Base-by-base conservation (phyloP, 148 eudicot genomes). In the Chenopodium album region DNA sequence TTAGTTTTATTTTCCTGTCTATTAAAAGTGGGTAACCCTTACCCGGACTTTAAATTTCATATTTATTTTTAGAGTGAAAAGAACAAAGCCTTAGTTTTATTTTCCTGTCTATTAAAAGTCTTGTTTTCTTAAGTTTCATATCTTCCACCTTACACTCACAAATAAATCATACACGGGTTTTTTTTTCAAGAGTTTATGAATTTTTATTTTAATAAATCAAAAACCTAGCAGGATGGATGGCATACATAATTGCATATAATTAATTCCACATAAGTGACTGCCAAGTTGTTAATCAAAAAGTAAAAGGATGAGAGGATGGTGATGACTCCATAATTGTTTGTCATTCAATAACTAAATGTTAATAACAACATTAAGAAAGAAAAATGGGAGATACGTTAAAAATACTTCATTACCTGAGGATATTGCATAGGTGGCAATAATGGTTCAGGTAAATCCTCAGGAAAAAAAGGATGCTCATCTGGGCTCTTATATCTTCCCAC, bases 391-490 rank as follows among this genome's bases (percentile, higher is more conserved):
- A 63, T 17, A 7, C 44, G 7, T 26, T n/a, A 9, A 9, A 34
- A 65, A 19, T 50, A 8, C 5, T 32, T 23, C 29, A 72, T 86
- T 85, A 94, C 99, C 91, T 85, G 92, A 19, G 99, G 99, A 78
- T 96, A 96, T 26, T 90, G 84, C 69, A 96, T 54, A 80, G 97
- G 95, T 46, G 98, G 98, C 85, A 94, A 84, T 83, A 94, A 41
- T 19, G 98, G 89, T 34, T 91, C 87, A 22, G 95, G 98, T 73
- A 96, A 89, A 75, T 86, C 94, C 65, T 87, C 87, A 1, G 95
- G 94, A 82, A 91, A 96, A 88, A 96, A 96, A 65, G 98, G 95
- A 89, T 94, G 99, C 82, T 96, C 99, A 82, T 96, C 97, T 1
- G 98, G 99, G 87, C 97, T 89, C 85, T 83, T 83, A 79, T 92